Evolutionary conservation across 163 green algal species (phyloP), one percentile per base, ranked within the genome.

Genomic region (Volvox carteri): DNA sequence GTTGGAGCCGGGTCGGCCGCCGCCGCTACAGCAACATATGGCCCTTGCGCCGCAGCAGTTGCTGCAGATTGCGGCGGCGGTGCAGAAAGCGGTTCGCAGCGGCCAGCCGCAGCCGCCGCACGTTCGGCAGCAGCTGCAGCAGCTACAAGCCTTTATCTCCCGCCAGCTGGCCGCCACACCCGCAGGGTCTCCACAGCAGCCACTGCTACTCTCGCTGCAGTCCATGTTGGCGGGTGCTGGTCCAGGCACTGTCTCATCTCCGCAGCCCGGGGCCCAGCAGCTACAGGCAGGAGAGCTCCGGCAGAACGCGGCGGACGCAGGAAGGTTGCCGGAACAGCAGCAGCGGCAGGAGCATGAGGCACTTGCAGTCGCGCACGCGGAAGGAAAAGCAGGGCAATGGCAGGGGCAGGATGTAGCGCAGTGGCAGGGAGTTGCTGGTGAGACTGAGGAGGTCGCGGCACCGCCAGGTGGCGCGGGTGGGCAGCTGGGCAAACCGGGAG

Each of bases 91-190:
- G 1, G 54, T 58, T 12, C 33, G 48, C 50, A 80, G 78, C 70
- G 42, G 89, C 52, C 44, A 87, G n/a, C 50, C 68, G 81, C 50
- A 91, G 39, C 39, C 67, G 44, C 39, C 86, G 50, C 78, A 75
- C 48, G 76, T 80, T 72, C 87, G 54, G 76, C 77, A 81, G 85
- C 76, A 79, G 77, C 56, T 73, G 54, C 28, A 37, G 37, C 33
- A 54, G 48, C 83, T 88, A 33, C 83, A 60, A 28, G 67, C 48
- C 83, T 81, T 83, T 48, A 62, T 88, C 25, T 52, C 48, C 23
- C 46, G 67, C 44, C 83, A 81, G 35, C 48, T 88, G 37, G 83
- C 83, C 21, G 65, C 33, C 21, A 46, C 12, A 4, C 23, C 65
- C 1, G 23, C 35, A 1, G 68, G 50, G 48, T 74, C 68, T 25